A percentile compares a stretch with the other conserved stretches of the same genome.
Evolutionary conservation across 148 eudicot genomes (phyloP).

Genomic region (Suaeda aralocaspica): DNA sequence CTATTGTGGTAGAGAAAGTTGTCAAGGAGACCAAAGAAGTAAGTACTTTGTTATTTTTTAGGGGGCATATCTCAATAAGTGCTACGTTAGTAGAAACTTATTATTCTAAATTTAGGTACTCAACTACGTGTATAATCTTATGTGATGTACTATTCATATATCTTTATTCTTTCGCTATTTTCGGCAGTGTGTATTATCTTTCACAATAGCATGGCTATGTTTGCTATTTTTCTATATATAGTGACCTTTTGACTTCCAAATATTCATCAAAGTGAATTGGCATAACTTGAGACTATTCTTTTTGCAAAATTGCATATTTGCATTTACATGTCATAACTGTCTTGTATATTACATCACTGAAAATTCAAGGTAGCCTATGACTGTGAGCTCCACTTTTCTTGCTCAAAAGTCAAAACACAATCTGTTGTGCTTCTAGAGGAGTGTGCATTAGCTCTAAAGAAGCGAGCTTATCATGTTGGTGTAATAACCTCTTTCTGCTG

Average conservation of each 20-base stretch:
- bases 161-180: no score
- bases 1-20: slow-evolving; percentile 33
- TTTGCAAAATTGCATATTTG: not conserved
- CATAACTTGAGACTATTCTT: not conserved
- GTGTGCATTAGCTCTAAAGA: no score
- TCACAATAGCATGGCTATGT: not conserved
- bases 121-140: no score
- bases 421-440: no score
- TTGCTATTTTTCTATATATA: not conserved
- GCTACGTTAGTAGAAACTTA: not conserved
- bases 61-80: no score
- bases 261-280: not conserved
- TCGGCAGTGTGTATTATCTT: not conserved
- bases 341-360: no score
- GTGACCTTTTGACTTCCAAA: not conserved
- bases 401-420: no score
- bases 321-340: not conserved
- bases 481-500: not conserved
- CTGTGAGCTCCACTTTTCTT: no score
- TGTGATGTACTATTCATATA: no score
- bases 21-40: slow-evolving; percentile 44
- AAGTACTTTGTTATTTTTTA: not conserved
- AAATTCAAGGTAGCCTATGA: no score
- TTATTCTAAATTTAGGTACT: no score
- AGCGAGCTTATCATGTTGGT: no score